Evolutionary conservation across 805 yeast genomes (phyloP).

Genomic region (Ogataea kodamae): DNA sequence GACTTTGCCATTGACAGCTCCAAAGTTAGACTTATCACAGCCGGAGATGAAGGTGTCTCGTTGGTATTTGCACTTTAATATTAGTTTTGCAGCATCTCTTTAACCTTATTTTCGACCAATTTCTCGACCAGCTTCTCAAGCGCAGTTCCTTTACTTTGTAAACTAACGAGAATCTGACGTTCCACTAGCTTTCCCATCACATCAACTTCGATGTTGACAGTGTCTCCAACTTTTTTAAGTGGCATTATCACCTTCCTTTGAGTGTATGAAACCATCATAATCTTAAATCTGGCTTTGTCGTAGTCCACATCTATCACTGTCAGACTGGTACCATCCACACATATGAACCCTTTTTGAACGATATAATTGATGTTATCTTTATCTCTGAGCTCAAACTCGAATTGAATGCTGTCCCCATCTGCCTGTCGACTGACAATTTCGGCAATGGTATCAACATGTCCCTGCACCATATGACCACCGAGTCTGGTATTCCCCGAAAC

Average conservation of each 20-base stretch:
- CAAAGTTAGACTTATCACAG: constrained; percentile 75
- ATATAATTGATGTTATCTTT: constrained; percentile 61
- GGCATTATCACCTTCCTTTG: constrained; percentile 79
- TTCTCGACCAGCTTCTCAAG: constrained; percentile 47
- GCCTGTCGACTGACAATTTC: constrained; percentile 46
- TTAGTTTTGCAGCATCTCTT: constrained; percentile 8
- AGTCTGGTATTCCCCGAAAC: constrained; percentile 73
- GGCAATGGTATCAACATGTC: constrained; percentile 93
- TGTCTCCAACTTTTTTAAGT: constrained; percentile 53
- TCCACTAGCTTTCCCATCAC: constrained; percentile 88
- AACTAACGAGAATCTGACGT: constrained; percentile 65
- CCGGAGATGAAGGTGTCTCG: constrained; percentile 96
- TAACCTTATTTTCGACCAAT: constrained; percentile 44
- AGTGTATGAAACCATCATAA: constrained; percentile 90
- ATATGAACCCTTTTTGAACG: constrained; percentile 92
- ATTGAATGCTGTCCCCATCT: constrained; percentile 76
- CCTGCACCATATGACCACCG: constrained; percentile 98
- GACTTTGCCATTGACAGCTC: constrained; percentile 71
- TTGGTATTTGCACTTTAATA: constrained; percentile 51
- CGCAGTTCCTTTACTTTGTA: constrained; percentile 50
- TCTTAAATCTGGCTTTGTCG: constrained; percentile 54
- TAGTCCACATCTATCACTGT: constrained; percentile 82
- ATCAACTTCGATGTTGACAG: constrained; percentile 92
- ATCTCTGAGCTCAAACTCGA: constrained; percentile 71
- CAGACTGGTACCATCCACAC: constrained; percentile 89